Percentiles rank a stretch among this genome's conserved stretches.
phyloP scores from a whole-genome alignment of 2,329 filamentous ascomycete species.

The Botrytis elliptica region DNA sequence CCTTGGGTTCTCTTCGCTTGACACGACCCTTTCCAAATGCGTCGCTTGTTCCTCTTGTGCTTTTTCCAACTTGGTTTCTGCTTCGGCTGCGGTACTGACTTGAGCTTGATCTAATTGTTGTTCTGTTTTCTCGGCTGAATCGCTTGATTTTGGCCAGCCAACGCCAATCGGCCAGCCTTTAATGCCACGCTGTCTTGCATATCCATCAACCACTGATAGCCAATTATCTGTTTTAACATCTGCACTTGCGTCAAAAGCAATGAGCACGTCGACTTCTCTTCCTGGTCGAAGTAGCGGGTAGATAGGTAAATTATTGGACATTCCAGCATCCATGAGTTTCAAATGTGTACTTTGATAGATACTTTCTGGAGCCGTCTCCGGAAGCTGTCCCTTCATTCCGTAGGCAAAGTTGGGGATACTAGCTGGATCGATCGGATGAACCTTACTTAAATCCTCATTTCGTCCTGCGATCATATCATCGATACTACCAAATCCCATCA shows the following conservation, averaged over 20 bases:
- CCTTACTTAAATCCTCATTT: constrained; percentile 81
- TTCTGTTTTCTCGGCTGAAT: constrained; percentile 58
- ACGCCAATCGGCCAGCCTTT: constrained; percentile 93
- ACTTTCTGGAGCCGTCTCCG: constrained; percentile 73
- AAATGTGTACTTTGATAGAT: constrained; percentile 71
- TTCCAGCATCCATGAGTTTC: constrained; percentile 92
- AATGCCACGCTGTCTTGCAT: constrained; percentile 83
- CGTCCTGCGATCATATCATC: constrained; percentile 81
- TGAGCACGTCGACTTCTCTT: constrained; percentile 81
- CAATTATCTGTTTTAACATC: constrained; percentile 95
- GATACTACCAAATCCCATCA: constrained; percentile 73
- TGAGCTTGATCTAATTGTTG: constrained; percentile 68
- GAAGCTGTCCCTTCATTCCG: constrained; percentile 74
- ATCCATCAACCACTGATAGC: constrained; percentile 91
- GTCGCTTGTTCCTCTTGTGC: constrained; percentile 53
- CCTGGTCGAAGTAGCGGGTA: constrained; percentile 90
- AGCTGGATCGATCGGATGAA: constrained; percentile 92
- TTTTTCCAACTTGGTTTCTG: constrained; percentile 60
- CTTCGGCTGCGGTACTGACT: constrained; percentile 54
- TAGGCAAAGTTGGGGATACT: constrained; percentile 86
- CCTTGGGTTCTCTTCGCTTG: constrained; percentile 24
- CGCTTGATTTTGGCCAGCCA: constrained; percentile 77
- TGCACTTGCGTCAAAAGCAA: constrained; percentile 89
- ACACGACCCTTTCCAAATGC: constrained; percentile 38
- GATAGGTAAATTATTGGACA: constrained; percentile 97